Evolutionary conservation across 75 land plant genomes (phyloP).

Genomic region (Selaginella moellendorffii): DNA sequence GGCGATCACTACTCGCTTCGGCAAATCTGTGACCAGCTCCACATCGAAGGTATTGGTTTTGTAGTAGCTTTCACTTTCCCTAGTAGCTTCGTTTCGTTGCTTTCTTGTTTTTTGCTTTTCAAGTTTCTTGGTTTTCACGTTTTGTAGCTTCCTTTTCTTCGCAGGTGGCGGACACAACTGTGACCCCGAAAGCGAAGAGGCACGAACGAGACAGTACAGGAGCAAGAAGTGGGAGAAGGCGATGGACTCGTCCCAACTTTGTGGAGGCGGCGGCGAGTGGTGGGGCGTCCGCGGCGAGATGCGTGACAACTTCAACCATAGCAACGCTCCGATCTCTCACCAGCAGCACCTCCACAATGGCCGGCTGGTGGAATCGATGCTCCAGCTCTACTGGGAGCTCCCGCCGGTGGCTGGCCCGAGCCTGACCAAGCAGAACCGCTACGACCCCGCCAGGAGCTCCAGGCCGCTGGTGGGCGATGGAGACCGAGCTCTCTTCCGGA

Average conservation of each 20-base stretch:
- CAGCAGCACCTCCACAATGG: slow-evolving; percentile 56
- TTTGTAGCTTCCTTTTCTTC: background rate
- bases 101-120: too few relatives aligned
- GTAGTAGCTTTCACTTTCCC: too few relatives aligned
- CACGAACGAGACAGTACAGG: slow-evolving; percentile 42
- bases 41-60: slow-evolving; percentile 74
- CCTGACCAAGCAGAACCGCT: slow-evolving; percentile 75
- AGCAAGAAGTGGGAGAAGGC: slow-evolving; percentile 70
- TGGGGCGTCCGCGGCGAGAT: slow-evolving; percentile 80
- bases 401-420: slow-evolving; percentile 85
- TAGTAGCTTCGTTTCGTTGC: too few relatives aligned
- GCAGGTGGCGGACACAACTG: slow-evolving; percentile 88
- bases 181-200: slow-evolving; percentile 58
- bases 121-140: background rate
- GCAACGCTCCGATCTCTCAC: slow-evolving; percentile 39
- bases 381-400: slow-evolving; percentile 89
- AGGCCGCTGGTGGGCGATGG: slow-evolving; percentile 53
- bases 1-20: slow-evolving; percentile 92
- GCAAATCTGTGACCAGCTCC: slow-evolving; percentile 83
- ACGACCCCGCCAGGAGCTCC: slow-evolving; percentile 71
- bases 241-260: slow-evolving; percentile 50
- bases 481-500: slow-evolving; percentile 36
- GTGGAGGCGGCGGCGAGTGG: slow-evolving; percentile 60
- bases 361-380: slow-evolving; percentile 47
- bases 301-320: slow-evolving; percentile 75